Evolutionary conservation across 139 green algal genomes (phyloP).

Genomic region (Ettlia oleoabundans): DNA sequence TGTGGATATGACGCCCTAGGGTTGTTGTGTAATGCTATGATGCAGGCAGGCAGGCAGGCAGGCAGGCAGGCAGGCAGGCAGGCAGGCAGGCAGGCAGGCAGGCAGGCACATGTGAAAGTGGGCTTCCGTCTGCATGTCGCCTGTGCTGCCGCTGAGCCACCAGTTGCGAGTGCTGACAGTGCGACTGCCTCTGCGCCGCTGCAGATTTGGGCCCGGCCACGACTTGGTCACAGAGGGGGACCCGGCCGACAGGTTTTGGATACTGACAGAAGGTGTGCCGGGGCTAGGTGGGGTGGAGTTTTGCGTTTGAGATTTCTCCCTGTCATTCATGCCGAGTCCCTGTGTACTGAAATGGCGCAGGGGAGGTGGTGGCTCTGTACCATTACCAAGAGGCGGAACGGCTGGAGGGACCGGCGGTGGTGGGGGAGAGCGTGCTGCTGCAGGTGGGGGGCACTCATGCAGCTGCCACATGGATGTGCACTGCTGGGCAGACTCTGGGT

Average conservation of each 20-base stretch:
- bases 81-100: too few relatives aligned
- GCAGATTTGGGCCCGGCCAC: slow-evolving; percentile 35
- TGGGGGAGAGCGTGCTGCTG: slow-evolving; percentile 28
- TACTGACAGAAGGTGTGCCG: slow-evolving; percentile 38
- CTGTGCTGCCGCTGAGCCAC: neutral
- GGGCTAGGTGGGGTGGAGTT: neutral
- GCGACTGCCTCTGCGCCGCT: too few relatives aligned
- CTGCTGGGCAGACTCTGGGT: neutral
- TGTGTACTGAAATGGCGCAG: neutral
- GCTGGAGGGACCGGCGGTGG: slow-evolving; percentile 19
- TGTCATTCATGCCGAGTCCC: neutral
- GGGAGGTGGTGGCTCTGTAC: slow-evolving; percentile 37
- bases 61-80: too few relatives aligned
- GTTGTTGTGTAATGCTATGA: too few relatives aligned
- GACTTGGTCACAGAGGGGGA: slow-evolving; percentile 44
- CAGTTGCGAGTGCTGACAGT: too few relatives aligned
- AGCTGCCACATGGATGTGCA: neutral
- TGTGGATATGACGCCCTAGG: too few relatives aligned
- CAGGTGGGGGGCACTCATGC: neutral
- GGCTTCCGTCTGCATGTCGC: neutral
- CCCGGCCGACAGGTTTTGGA: slow-evolving; percentile 38
- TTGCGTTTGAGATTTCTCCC: neutral
- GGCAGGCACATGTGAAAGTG: too few relatives aligned
- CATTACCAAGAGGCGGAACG: slow-evolving; percentile 25
- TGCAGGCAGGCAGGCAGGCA: too few relatives aligned